Evolutionary conservation across 1,284 basidiomycete species (phyloP).

Genomic region (Boletus holoroseus): DNA sequence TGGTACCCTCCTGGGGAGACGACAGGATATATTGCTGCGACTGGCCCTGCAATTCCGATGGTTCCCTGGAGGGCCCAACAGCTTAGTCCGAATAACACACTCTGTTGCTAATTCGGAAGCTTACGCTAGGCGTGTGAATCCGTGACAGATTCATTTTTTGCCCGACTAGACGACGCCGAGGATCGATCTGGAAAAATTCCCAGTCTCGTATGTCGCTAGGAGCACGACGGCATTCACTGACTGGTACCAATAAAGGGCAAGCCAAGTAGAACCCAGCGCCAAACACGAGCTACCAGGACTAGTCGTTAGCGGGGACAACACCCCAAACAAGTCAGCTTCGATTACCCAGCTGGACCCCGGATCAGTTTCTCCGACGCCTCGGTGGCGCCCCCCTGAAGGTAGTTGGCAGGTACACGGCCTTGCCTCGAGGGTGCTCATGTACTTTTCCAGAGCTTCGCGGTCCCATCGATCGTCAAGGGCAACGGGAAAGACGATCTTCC

Average conservation of each 20-base stretch:
- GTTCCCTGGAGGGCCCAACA: constrained; percentile 43
- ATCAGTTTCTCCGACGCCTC: constrained; percentile 46
- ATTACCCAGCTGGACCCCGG: constrained; percentile 47
- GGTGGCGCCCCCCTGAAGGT: constrained; percentile 42
- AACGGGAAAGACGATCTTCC: constrained; percentile 56
- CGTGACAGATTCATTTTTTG: constrained; percentile 66
- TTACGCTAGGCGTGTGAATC: constrained; percentile 53
- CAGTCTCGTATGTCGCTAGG: background rate
- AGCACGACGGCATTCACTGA: constrained; percentile 26
- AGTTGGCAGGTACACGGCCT: constrained; percentile 64
- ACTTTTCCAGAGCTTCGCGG: constrained; percentile 50
- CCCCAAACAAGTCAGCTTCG: background rate
- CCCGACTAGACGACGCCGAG: constrained; percentile 51
- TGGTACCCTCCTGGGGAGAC: constrained; percentile 62
- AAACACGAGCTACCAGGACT: constrained; percentile 46
- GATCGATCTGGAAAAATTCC: constrained; percentile 45
- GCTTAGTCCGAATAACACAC: background rate
- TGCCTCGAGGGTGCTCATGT: constrained; percentile 50
- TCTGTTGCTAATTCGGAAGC: constrained; percentile 6
- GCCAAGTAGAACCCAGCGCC: constrained; percentile 60
- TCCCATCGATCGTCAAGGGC: constrained; percentile 59
- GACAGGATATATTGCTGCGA: constrained; percentile 62
- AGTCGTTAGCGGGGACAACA: background rate
- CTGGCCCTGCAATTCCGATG: constrained; percentile 56
- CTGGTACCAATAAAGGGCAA: constrained; percentile 57